Base-by-base conservation (phyloP, 495 filamentous ascomycete species). In the Penicillium canescens region DNA sequence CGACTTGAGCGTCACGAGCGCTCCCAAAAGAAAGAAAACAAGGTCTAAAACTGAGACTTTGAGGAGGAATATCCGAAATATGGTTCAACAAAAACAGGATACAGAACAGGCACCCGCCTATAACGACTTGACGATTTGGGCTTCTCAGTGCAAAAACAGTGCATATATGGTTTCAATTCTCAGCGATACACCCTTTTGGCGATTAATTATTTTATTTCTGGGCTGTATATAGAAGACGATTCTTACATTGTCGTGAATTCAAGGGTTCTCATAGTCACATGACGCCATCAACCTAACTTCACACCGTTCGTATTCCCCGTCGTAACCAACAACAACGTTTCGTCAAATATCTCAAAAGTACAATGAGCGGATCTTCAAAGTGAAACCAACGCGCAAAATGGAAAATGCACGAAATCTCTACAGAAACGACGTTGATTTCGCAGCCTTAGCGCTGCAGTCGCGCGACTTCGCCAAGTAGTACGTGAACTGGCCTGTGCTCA, bases 361-460 rank as follows among this genome's bases (percentile, higher is more conserved):
- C 44, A 12, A 36, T 21, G 20, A 8, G 16, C 4, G 16, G 28
- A 24, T 21, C 16, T 12, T 35, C 26, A 9, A 46, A 50, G 42
- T 23, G 21, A 42, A 20, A 12, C 4, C 14, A 12, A 42, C 3
- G 1, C 24, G 1, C 20, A 42, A 24, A n/a, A 75, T 73, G 67
- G 69, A 68, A 40, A 52, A 60, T 16, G 50, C 60, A 8, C 67
- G 70, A 44, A 70, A 77, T 53, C 70, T 79, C 43, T 88, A 88
- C 72, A 79, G 81, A 41, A 68, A 80, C 23, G 82, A 84, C 13
- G 68, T 89, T 8, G 83, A 89, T 58, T 89, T 90, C 57, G 66
- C 72, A 37, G 72, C 67, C 3, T 71, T 90, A 10, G 84, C 85
- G 2, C 55, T 80, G 4, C 73, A 82, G 51, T 82, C 81, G 48